Conservation (phyloP, 2,329 filamentous ascomycete genomes). For the Xylaria sp. region DNA sequence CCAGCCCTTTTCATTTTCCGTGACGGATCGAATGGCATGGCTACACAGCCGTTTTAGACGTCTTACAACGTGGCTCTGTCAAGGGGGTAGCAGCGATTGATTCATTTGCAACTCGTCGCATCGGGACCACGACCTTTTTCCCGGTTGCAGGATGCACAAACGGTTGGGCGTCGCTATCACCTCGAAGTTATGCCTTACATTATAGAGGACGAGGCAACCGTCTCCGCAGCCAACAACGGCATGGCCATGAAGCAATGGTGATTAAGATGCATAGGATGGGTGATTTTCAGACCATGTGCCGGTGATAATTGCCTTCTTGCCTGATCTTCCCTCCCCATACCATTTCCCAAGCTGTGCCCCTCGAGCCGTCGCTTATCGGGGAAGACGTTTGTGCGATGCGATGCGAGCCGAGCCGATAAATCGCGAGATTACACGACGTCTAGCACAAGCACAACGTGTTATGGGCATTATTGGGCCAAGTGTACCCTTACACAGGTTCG, state of each 20-base stretch:
- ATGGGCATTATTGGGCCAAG: conserved; percentile 6
- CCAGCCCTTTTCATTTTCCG: background rate
- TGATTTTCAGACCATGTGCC: background rate
- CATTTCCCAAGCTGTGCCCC: background rate
- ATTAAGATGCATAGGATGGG: background rate
- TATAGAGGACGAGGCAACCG: background rate
- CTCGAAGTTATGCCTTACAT: background rate
- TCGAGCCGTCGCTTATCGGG: background rate
- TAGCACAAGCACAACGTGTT: conserved; percentile 1
- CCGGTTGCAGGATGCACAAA: background rate
- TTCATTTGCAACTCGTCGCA: conserved; percentile 7
- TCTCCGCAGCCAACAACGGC: background rate
- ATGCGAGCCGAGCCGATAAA: background rate
- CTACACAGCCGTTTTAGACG: background rate
- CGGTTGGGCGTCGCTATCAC: background rate
- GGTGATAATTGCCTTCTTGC: background rate
- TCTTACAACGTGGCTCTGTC: background rate
- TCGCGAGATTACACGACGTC: background rate
- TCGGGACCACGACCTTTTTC: background rate
- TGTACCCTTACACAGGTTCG: conserved; percentile 1
- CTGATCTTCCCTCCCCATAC: background rate
- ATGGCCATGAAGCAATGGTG: background rate
- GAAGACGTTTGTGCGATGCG: conserved; percentile 3
- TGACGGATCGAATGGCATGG: background rate
- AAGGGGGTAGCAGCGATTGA: background rate